phyloP scores from a whole-genome alignment of 495 filamentous ascomycete species.

The Aspergillus sparsus region DNA sequence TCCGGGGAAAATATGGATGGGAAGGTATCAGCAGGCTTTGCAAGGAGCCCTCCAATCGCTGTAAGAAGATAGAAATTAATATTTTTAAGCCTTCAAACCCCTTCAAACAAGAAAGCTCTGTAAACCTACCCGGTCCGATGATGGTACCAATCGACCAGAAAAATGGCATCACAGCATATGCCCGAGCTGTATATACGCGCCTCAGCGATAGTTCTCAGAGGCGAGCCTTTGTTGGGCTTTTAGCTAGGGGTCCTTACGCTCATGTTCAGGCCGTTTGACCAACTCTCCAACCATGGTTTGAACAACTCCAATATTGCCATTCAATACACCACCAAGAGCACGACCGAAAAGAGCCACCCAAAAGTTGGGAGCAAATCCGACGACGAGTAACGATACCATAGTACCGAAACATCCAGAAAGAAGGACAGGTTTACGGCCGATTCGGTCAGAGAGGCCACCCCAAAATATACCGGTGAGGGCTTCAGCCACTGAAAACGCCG shows the following conservation, averaged over 20 bases:
- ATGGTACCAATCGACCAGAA: slow-evolving; percentile 87
- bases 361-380: slow-evolving; percentile 80
- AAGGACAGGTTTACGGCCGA: slow-evolving; percentile 83
- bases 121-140: slow-evolving; percentile 62
- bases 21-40: slow-evolving; percentile 68
- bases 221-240: not conserved
- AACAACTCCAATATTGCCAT: slow-evolving; percentile 87
- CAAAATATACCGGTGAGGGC: slow-evolving; percentile 81
- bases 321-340: slow-evolving; percentile 75
- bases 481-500: slow-evolving; percentile 79
- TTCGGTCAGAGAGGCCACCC: slow-evolving; percentile 76
- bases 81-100: not conserved
- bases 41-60: slow-evolving; percentile 76
- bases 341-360: slow-evolving; percentile 75
- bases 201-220: slow-evolving; percentile 17
- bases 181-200: slow-evolving; percentile 54
- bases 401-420: slow-evolving; percentile 79
- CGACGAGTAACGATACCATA: slow-evolving; percentile 73
- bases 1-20: slow-evolving; percentile 62
- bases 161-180: slow-evolving; percentile 84
- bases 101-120: not conserved
- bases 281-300: slow-evolving; percentile 91
- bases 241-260: slow-evolving; percentile 59
- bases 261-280: slow-evolving; percentile 75
- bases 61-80: slow-evolving; percentile 26